Percentiles rank a stretch among this genome's conserved stretches.
Evolutionary conservation across 441 rosid species (phyloP).

Genomic region (Dalechampia spathulata): DNA sequence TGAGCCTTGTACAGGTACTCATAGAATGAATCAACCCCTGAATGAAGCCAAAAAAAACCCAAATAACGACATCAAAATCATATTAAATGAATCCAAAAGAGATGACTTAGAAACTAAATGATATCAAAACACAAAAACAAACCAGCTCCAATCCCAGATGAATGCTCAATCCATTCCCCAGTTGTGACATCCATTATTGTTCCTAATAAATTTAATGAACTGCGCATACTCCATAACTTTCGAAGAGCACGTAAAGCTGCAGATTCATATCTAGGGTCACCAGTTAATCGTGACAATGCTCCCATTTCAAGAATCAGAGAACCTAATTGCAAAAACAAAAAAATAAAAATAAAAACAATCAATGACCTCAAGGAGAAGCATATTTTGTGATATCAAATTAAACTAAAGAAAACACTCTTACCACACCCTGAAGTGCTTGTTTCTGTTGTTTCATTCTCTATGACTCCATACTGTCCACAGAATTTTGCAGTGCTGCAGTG

Average conservation of each 20-base stretch:
- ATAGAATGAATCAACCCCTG: slow-evolving; percentile 96
- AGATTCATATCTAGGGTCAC: slow-evolving; percentile 75
- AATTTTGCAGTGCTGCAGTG: slow-evolving; percentile 44
- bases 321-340: slow-evolving; percentile 38
- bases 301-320: slow-evolving; percentile 97
- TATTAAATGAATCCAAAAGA: no score
- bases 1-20: slow-evolving; percentile 88
- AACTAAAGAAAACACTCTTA: slow-evolving; percentile 26
- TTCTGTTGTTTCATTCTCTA: slow-evolving; percentile 77
- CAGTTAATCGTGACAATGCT: slow-evolving; percentile 81
- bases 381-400: slow-evolving; percentile 8
- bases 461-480: slow-evolving; percentile 80
- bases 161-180: slow-evolving; percentile 87
- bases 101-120: slow-evolving; percentile 4
- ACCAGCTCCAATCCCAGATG: slow-evolving; percentile 98
- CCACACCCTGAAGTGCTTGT: slow-evolving; percentile 98
- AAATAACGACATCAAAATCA: slow-evolving; percentile 22
- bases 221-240: slow-evolving; percentile 92
- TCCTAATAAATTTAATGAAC: slow-evolving; percentile 80
- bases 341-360: background rate
- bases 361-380: slow-evolving; percentile 15
- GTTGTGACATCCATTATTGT: slow-evolving; percentile 72
- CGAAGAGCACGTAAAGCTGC: slow-evolving; percentile 88
- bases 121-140: slow-evolving; percentile 18
- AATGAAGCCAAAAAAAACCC: slow-evolving; percentile 21